A percentile compares a stretch with the other conserved stretches of the same genome.
Evolutionary conservation across 345 rosid species (phyloP).

Genomic region (Brassica juncea): DNA sequence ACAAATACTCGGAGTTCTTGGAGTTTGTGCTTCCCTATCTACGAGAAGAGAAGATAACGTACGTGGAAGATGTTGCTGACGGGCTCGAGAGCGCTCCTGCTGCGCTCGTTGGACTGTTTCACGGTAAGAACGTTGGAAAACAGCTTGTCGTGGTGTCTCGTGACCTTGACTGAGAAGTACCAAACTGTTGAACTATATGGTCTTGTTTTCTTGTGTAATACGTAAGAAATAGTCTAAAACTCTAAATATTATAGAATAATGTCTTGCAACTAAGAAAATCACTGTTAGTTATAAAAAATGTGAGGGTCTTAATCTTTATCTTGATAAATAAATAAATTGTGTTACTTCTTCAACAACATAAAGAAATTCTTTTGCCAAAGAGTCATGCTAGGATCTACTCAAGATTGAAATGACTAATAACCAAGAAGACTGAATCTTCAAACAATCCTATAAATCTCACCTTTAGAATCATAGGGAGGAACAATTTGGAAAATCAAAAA

Average conservation of each 20-base stretch:
- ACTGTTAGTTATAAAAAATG: background rate
- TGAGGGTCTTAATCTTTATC: background rate
- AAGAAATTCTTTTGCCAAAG: background rate
- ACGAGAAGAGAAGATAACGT: conserved; percentile 51
- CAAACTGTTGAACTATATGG: background rate
- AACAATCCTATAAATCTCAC: conserved; percentile 17
- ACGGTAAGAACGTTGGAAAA: conserved; percentile 60
- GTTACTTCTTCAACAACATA: background rate
- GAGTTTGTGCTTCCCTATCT: conserved; percentile 44
- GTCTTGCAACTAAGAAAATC: background rate
- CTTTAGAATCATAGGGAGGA: conserved; percentile 31
- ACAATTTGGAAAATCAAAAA: conserved; percentile 11
- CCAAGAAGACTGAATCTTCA: background rate
- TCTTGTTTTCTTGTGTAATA: background rate
- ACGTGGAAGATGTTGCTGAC: conserved; percentile 58
- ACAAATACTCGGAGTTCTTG: conserved; percentile 43
- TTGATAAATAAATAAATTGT: background rate
- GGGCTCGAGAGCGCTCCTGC: conserved; percentile 58
- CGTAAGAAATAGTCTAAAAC: background rate
- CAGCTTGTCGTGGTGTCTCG: conserved; percentile 47
- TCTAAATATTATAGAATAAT: background rate
- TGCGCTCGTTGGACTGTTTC: conserved; percentile 54
- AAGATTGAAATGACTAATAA: background rate
- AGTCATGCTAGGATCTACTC: background rate
- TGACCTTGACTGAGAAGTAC: background rate